Base-by-base conservation (phyloP, 306 rosid genomes). In the Malus asiatica region DNA sequence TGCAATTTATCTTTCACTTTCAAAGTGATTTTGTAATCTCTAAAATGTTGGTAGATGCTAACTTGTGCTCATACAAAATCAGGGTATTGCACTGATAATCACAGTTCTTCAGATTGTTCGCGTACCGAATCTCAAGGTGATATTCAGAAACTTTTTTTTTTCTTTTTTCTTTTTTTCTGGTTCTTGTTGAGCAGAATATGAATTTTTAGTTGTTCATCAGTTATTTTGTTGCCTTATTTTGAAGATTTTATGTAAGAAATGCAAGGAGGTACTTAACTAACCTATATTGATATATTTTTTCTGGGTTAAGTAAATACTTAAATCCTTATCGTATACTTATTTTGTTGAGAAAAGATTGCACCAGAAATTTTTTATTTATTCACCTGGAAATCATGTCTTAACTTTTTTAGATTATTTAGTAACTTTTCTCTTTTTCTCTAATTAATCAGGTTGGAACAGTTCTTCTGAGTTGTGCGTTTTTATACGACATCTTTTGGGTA, bases 21-120 rank as follows among this genome's bases (percentile, higher is more conserved):
- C 12, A 55, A 44, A 1, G 57, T 46, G 53, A 46, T 27, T 40
- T 33, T 42, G 9, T 72, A 22, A 32, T 51, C 60, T 71, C 19
- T 38, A 32, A 57, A 70, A 63, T 42, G 20, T 52, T 62, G 57
- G 16, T 48, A 70, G 68, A 63, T 30, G 45, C 73, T 30, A 77
- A 82, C 78, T 77, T 62, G 32, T 25, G 15, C 70, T 62, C 32
- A 29, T 27, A 63, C 42, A 59, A 3, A 30, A 69, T 74, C 88
- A 95, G 99, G 99, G 98, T 79, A 89, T 93, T 71, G 80, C 97
- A 18, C 85, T 96, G 87, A 96, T 96, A 86, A 86, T 92, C 77
- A 92, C 99, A 42, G 99, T 96, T 87, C 98, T 96, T 86, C 99
- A 96, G 86, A 89, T 96, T 83, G 98, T 96, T 33, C 96, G 90